These are phyloP conservation scores for Leccinum fibrillosum DNA, from an alignment of 768 basidiomycete species.

Conservation along the genomic window DNA sequence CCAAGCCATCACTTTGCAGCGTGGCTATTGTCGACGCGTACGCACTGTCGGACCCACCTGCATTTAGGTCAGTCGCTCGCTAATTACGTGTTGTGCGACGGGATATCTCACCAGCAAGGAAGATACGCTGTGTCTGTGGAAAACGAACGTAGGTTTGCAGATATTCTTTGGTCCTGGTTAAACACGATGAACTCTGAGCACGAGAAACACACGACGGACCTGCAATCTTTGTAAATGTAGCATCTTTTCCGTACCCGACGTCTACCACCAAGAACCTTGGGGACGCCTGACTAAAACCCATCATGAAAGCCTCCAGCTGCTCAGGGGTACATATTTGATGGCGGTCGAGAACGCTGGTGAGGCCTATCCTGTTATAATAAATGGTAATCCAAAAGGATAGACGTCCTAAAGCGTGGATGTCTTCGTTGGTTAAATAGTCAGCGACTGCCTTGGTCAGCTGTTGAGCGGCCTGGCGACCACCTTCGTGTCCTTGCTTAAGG, in stretches of 20 bases:
- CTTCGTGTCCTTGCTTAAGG: conserved; percentile 59
- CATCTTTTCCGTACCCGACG: conserved; percentile 61
- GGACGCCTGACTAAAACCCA: conserved; percentile 71
- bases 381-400: conserved; percentile 76
- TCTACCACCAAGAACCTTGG: conserved; percentile 70
- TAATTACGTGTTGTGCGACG: not conserved
- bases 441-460: conserved; percentile 66
- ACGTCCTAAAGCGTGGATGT: conserved; percentile 56
- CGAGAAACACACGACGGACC: conserved; percentile 37
- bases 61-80: conserved; percentile 2
- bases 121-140: conserved; percentile 71
- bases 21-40: conserved; percentile 56
- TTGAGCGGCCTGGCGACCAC: conserved; percentile 60
- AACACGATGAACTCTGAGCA: not conserved
- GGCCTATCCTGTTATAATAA: conserved; percentile 61
- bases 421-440: conserved; percentile 61
- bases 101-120: conserved; percentile 57
- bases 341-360: conserved; percentile 48
- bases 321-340: conserved; percentile 58
- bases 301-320: conserved; percentile 67
- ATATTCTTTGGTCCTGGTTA: conserved; percentile 47
- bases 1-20: conserved; percentile 58
- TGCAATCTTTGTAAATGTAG: conserved; percentile 64
- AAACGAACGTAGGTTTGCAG: conserved; percentile 67
- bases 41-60: conserved; percentile 55